Evolutionary conservation across 768 basidiomycete species (phyloP).

Genomic region (Serendipita sp.): DNA sequence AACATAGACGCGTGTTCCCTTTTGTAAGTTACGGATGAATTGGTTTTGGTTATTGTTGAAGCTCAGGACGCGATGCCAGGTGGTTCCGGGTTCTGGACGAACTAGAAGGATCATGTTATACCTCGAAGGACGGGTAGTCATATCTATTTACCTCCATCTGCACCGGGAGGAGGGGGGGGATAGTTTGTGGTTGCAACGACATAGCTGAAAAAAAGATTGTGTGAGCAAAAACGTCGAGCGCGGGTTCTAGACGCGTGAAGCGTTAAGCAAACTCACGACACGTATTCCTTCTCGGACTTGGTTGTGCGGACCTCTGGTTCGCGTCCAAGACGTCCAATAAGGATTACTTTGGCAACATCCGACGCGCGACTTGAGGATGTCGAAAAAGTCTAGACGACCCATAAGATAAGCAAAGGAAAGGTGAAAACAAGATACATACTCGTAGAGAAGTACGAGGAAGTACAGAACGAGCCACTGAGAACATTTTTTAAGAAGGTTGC

Average conservation of each 20-base stretch:
- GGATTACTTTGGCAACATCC: constrained; percentile 59
- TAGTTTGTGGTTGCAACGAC: constrained; percentile 57
- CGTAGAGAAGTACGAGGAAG: constrained; percentile 28
- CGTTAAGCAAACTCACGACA: constrained; percentile 34
- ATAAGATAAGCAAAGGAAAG: neutral
- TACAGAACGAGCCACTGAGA: constrained; percentile 32
- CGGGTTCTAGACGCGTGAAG: too few species aligned
- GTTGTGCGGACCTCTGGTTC: constrained; percentile 57
- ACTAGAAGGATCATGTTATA: constrained; percentile 23
- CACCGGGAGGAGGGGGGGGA: constrained; percentile 37
- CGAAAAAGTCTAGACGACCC: constrained; percentile 15
- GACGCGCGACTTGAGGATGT: constrained; percentile 30
- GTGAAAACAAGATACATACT: constrained; percentile 23
- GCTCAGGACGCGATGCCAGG: constrained; percentile 65
- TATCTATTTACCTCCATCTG: constrained; percentile 40
- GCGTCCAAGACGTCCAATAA: constrained; percentile 56
- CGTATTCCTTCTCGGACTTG: constrained; percentile 62
- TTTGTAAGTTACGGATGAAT: constrained; percentile 47
- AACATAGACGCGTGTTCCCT: constrained; percentile 63
- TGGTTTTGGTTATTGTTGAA: constrained; percentile 48
- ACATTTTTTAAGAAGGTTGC: constrained; percentile 25
- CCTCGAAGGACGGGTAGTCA: neutral
- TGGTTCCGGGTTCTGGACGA: constrained; percentile 34
- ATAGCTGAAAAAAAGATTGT: constrained; percentile 35
- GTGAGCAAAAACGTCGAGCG: neutral